A percentile compares a stretch with the other conserved stretches of the same genome.
Evolutionary conservation across 2,329 filamentous ascomycete species (phyloP).

Genomic region (Elsinoe ampelina): DNA sequence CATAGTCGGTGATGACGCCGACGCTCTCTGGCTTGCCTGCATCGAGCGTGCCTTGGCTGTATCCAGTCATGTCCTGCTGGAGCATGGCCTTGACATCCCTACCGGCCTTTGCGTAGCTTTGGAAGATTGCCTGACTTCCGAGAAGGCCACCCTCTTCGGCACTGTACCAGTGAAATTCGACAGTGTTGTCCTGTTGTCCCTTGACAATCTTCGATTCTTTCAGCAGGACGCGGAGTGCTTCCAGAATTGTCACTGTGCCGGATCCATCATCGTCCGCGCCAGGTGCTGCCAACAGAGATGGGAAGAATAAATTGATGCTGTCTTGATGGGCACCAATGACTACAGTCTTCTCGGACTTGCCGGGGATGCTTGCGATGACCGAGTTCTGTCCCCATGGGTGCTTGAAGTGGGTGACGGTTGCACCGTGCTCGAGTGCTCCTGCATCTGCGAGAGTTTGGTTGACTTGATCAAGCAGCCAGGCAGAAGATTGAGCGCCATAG

Average conservation of each 20-base stretch:
- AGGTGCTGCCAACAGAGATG: constrained; percentile 72
- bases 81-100: constrained; percentile 89
- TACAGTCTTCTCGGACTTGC: constrained; percentile 71
- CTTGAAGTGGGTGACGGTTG: constrained; percentile 61
- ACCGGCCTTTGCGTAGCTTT: constrained; percentile 61
- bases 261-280: constrained; percentile 88
- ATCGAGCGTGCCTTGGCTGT: constrained; percentile 70
- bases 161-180: constrained; percentile 96
- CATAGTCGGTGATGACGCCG: constrained; percentile 86
- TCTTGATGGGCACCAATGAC: constrained; percentile 71
- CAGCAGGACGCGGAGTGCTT: constrained; percentile 75
- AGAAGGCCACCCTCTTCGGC: constrained; percentile 82
- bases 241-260: constrained; percentile 73
- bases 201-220: constrained; percentile 53
- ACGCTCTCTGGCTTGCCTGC: constrained; percentile 76
- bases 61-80: constrained; percentile 97
- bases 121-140: constrained; percentile 84
- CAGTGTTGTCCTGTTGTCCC: constrained; percentile 69
- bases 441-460: constrained; percentile 60
- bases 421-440: constrained; percentile 53
- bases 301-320: constrained; percentile 86
- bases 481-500: constrained; percentile 72
- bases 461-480: constrained; percentile 74
- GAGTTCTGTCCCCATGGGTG: constrained; percentile 86
- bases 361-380: constrained; percentile 85